Conservation (phyloP, 108 stramenopile genomes). For the Stephanodiscus minutulus region DNA sequence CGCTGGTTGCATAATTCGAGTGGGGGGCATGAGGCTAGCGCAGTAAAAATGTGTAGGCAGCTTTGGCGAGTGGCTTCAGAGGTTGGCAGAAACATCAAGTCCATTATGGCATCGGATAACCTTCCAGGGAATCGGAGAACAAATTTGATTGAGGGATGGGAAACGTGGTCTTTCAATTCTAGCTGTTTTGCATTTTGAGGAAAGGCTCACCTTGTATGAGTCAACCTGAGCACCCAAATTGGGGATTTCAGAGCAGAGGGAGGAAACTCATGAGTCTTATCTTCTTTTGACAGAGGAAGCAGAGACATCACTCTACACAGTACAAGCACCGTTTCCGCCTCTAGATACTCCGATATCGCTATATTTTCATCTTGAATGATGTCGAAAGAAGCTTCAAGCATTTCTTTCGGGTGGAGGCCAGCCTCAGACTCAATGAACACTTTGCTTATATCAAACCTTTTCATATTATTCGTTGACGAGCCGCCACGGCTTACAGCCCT, state of each 20-base stretch:
- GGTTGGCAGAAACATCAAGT: slow-evolving; percentile 67
- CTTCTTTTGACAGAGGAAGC: slow-evolving; percentile 31
- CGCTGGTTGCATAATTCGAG: slow-evolving; percentile 32
- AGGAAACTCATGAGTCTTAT: slow-evolving; percentile 18
- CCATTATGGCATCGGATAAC: slow-evolving; percentile 72
- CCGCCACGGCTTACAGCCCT: slow-evolving; percentile 77
- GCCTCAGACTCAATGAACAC: slow-evolving; percentile 69
- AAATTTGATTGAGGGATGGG: neutral
- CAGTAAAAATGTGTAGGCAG: slow-evolving; percentile 60
- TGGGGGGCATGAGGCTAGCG: slow-evolving; percentile 60
- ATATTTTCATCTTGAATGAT: slow-evolving; percentile 65
- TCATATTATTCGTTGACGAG: slow-evolving; percentile 59
- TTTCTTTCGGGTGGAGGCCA: slow-evolving; percentile 73
- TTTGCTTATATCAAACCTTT: slow-evolving; percentile 71
- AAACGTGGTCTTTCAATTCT: neutral
- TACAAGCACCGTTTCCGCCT: slow-evolving; percentile 69
- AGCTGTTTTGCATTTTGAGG: neutral
- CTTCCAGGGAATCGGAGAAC: neutral
- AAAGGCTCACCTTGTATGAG: slow-evolving; percentile 46
- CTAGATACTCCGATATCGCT: slow-evolving; percentile 46
- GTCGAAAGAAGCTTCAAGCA: slow-evolving; percentile 82
- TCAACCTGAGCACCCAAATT: slow-evolving; percentile 71
- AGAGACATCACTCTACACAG: slow-evolving; percentile 59
- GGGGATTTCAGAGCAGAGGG: slow-evolving; percentile 47
- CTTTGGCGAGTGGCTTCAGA: slow-evolving; percentile 51